Evolutionary conservation across 805 yeast genomes (phyloP).

Genomic region (Torulaspora indica): DNA sequence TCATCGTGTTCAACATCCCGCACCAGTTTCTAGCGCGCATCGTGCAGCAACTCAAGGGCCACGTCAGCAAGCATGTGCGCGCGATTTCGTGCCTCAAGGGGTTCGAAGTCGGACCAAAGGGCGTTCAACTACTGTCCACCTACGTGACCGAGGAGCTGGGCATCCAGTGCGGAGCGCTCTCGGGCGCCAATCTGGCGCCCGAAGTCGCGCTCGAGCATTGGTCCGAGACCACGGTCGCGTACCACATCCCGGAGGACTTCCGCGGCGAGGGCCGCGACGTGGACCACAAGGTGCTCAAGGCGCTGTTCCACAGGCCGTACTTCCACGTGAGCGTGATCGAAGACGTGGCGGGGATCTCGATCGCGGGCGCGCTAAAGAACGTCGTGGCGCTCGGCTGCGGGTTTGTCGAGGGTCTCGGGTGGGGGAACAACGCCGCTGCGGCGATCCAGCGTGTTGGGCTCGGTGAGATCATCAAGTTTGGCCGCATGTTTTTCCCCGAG

Average conservation of each 20-base stretch:
- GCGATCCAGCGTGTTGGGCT: constrained; percentile 96
- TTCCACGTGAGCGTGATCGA: constrained; percentile 92
- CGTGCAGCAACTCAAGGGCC: constrained; percentile 69
- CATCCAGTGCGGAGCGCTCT: constrained; percentile 89
- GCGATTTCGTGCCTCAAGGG: constrained; percentile 97
- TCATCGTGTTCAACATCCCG: constrained; percentile 90
- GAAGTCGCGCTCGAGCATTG: constrained; percentile 94
- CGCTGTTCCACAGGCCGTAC: constrained; percentile 93
- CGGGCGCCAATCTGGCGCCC: constrained; percentile 96
- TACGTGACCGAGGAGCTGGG: constrained; percentile 76
- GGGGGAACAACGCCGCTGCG: constrained; percentile 99
- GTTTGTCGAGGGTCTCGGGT: constrained; percentile 92
- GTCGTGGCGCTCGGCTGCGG: constrained; percentile 96
- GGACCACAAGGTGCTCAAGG: constrained; percentile 66
- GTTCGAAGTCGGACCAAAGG: constrained; percentile 77
- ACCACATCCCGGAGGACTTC: constrained; percentile 62
- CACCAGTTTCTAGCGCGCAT: constrained; percentile 88
- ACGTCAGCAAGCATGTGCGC: constrained; percentile 63
- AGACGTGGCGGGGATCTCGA: constrained; percentile 93
- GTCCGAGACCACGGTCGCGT: constrained; percentile 98
- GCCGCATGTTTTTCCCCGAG: constrained; percentile 72
- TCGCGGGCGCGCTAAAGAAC: constrained; percentile 96
- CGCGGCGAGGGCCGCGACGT: constrained; percentile 47
- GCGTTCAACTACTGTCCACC: constrained; percentile 77
- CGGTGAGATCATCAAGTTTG: constrained; percentile 83